A percentile compares a stretch with the other conserved stretches of the same genome.
phyloP scores from a whole-genome alignment of 1,284 basidiomycete genomes.

The Leccinum fuscescens region DNA sequence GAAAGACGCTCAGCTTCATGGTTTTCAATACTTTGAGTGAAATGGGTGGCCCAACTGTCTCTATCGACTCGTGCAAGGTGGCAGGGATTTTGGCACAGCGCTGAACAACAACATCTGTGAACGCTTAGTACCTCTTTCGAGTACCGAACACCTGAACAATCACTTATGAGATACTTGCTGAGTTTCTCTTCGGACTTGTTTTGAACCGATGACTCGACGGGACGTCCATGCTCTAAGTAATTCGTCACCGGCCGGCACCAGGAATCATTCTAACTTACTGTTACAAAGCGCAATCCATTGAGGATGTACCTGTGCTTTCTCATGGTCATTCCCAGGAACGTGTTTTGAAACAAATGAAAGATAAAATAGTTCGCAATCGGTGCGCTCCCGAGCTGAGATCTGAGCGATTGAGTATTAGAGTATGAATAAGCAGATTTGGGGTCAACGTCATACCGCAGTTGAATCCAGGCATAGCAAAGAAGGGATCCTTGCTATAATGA shows the following conservation, averaged over 20 bases:
- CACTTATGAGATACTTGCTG: slow-evolving; percentile 62
- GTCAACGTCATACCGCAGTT: slow-evolving; percentile 46
- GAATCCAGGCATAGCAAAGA: slow-evolving; percentile 68
- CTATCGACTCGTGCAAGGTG: slow-evolving; percentile 4
- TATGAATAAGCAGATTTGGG: slow-evolving; percentile 8
- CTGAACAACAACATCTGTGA: slow-evolving; percentile 39
- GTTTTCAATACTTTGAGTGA: slow-evolving; percentile 58
- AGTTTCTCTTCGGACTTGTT: slow-evolving; percentile 50
- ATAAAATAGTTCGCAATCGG: slow-evolving; percentile 88
- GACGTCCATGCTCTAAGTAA: slow-evolving; percentile 58
- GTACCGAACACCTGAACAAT: slow-evolving; percentile 17
- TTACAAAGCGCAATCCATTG: slow-evolving; percentile 61
- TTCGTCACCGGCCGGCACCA: slow-evolving; percentile 1
- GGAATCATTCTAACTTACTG: slow-evolving; percentile 46
- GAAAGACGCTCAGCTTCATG: slow-evolving; percentile 60
- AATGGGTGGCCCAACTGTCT: slow-evolving; percentile 24
- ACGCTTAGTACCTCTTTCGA: slow-evolving; percentile 12
- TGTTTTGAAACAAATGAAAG: slow-evolving; percentile 59
- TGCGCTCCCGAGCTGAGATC: slow-evolving; percentile 72
- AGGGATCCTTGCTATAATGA: slow-evolving; percentile 73
- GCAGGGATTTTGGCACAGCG: slow-evolving; percentile 26
- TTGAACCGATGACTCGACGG: slow-evolving; percentile 39
- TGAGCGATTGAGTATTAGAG: slow-evolving; percentile 33
- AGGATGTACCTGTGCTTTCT: slow-evolving; percentile 51
- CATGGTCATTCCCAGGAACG: slow-evolving; percentile 42